These are phyloP conservation scores for Aspergillus intermedius DNA, from an alignment of 2,329 filamentous ascomycete species.

Conservation along the genomic window DNA sequence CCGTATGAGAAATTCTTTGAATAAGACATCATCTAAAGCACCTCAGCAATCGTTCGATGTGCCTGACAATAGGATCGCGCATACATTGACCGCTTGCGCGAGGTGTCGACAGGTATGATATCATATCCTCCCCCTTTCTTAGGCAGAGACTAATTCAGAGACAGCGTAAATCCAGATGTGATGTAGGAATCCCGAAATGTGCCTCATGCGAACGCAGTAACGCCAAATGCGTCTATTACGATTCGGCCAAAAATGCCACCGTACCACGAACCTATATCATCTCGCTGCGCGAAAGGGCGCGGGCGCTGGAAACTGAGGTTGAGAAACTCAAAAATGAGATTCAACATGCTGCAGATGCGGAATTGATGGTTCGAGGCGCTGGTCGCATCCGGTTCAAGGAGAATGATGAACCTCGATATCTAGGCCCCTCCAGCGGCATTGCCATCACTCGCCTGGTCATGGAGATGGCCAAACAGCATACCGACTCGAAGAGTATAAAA, in stretches of 20 bases:
- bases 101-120: conserved; percentile 43
- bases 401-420: conserved; percentile 79
- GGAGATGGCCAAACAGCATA: conserved; percentile 92
- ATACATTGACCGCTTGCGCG: conserved; percentile 46
- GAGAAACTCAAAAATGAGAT: conserved; percentile 72
- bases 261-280: conserved; percentile 91
- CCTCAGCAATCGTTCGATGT: conserved; percentile 23
- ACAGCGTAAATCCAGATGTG: conserved; percentile 92
- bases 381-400: conserved; percentile 80
- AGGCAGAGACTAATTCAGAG: neutral
- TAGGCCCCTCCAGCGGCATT: conserved; percentile 91
- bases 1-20: conserved; percentile 22
- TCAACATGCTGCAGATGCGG: conserved; percentile 61
- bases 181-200: conserved; percentile 85
- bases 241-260: conserved; percentile 76
- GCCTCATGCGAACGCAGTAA: conserved; percentile 88
- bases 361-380: conserved; percentile 80
- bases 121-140: neutral
- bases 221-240: conserved; percentile 89
- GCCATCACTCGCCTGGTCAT: conserved; percentile 92
- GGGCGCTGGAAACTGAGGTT: conserved; percentile 73
- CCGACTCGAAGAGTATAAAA: conserved; percentile 82
- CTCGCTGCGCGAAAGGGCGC: conserved; percentile 79
- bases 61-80: conserved; percentile 36
- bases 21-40: conserved; percentile 19